Percentiles rank a stretch among this genome's conserved stretches.
Conservation (phyloP, 2,329 filamentous ascomycete genomes). For the Beauveria rudraprayagi region DNA sequence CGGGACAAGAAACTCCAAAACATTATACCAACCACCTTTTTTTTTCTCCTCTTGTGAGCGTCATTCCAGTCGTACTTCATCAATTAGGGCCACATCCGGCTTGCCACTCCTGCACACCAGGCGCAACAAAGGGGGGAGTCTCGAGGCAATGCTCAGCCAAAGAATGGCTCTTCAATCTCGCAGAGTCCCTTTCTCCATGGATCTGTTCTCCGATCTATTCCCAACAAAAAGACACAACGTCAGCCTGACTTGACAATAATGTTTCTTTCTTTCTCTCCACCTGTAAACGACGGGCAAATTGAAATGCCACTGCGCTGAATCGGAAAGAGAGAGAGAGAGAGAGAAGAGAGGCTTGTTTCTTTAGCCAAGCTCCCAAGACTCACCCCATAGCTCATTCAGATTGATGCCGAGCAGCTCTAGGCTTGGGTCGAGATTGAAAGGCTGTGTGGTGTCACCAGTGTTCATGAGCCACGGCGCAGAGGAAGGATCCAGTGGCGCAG, state of each 20-base stretch:
- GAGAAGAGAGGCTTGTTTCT: neutral
- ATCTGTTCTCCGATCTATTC: conserved; percentile 7
- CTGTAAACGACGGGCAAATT: neutral
- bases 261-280: neutral
- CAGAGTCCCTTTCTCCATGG: conserved; percentile 10
- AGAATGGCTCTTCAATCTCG: conserved; percentile 8
- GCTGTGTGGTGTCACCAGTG: conserved; percentile 24
- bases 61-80: neutral
- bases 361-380: conserved; percentile 36
- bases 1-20: neutral
- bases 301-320: neutral
- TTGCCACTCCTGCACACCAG: neutral
- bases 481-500: conserved; percentile 27
- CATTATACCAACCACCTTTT: neutral
- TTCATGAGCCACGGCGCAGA: conserved; percentile 27
- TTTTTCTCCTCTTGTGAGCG: neutral
- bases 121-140: neutral
- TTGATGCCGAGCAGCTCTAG: conserved; percentile 46
- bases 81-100: neutral
- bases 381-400: conserved; percentile 48
- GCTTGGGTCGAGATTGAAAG: conserved; percentile 44
- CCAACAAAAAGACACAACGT: neutral
- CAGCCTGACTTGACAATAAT: conserved; percentile 5
- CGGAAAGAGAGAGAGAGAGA: neutral
- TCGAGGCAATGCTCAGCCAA: neutral